Evolutionary conservation across 2,329 filamentous ascomycete species (phyloP).

Genomic region (Claviceps citrina): DNA sequence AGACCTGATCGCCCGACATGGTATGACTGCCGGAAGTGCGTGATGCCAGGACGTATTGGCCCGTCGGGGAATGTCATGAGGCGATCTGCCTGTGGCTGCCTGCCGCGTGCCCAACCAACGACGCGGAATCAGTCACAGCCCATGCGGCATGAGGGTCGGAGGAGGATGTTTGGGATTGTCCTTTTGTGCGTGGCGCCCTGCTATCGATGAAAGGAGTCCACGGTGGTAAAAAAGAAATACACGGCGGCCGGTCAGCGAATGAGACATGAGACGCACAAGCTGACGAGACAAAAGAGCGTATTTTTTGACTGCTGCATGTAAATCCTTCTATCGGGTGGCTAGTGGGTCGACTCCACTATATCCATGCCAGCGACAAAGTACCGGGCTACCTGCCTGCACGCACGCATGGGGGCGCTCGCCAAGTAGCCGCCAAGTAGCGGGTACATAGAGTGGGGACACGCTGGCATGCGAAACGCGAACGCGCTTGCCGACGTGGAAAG

Average conservation of each 20-base stretch:
- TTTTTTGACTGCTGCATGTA: neutral
- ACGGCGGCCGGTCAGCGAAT: neutral
- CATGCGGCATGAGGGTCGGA: neutral
- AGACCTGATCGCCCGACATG: slow-evolving; percentile 25
- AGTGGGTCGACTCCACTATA: neutral
- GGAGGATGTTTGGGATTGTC: neutral
- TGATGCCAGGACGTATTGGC: neutral
- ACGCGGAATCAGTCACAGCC: neutral
- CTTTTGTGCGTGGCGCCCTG: neutral
- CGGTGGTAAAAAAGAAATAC: neutral
- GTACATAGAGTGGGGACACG: neutral
- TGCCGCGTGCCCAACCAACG: neutral
- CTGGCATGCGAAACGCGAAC: slow-evolving; percentile 15
- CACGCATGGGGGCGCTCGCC: too few species aligned
- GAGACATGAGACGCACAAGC: too few species aligned
- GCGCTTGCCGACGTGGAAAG: slow-evolving; percentile 9
- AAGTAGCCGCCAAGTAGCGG: too few species aligned
- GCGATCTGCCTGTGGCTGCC: neutral
- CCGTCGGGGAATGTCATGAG: neutral
- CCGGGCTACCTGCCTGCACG: too few species aligned
- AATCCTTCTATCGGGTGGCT: slow-evolving; percentile 1
- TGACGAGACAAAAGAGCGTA: too few species aligned
- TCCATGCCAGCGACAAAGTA: too few species aligned
- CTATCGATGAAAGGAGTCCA: neutral
- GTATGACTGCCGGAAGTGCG: neutral